Conservation (phyloP, 2,329 filamentous ascomycete genomes). For the Phaeophleospora eucalypticola region DNA sequence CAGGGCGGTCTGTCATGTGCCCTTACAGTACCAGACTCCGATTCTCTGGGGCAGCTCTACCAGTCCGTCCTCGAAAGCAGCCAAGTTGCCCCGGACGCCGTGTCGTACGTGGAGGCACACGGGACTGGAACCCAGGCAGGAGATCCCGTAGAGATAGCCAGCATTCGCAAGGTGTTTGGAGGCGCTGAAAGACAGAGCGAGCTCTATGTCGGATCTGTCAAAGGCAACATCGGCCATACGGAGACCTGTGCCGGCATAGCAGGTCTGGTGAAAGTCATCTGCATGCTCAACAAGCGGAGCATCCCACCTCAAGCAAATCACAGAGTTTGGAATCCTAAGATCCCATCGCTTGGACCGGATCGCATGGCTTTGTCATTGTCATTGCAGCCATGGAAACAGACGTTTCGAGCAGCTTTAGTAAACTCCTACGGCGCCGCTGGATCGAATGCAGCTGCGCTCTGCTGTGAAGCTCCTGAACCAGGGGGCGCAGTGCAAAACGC, state of each 20-base stretch:
- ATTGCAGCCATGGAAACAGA: background rate
- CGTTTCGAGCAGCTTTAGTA: no score
- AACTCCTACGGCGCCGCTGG: constrained; percentile 38
- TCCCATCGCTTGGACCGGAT: background rate
- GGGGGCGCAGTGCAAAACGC: no score
- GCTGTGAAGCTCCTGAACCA: background rate
- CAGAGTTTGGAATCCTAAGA: constrained; percentile 8
- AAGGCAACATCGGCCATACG: constrained; percentile 35
- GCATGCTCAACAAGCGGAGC: constrained; percentile 32
- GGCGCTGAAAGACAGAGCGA: background rate
- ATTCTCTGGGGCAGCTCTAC: constrained; percentile 10
- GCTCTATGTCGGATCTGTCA: constrained; percentile 34
- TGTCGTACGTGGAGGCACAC: constrained; percentile 15
- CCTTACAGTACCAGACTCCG: constrained; percentile 6
- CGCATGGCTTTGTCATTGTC: no score
- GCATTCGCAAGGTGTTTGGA: constrained; percentile 6
- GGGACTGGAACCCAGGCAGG: constrained; percentile 17
- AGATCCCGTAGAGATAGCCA: constrained; percentile 8
- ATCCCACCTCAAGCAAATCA: constrained; percentile 30
- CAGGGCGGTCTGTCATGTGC: no score
- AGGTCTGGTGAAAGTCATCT: constrained; percentile 34
- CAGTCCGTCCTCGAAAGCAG: constrained; percentile 10
- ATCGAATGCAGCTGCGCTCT: constrained; percentile 24
- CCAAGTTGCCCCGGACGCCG: constrained; percentile 1
- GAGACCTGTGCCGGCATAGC: constrained; percentile 34